Base-by-base conservation (phyloP, 176 grass and related monocot genomes). In the Echinochloa phyllopogon region DNA sequence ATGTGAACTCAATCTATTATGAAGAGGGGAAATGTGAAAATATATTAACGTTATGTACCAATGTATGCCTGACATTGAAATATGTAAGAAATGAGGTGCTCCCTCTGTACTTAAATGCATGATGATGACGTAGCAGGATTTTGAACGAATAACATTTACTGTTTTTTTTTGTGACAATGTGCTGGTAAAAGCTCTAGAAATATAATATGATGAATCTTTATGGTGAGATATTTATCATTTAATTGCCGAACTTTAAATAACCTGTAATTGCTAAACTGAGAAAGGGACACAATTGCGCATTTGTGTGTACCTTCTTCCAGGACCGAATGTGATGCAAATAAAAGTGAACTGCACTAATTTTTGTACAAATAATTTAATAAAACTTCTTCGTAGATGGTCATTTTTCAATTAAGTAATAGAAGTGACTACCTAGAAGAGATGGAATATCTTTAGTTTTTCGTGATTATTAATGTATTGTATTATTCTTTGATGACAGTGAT, bases 401-500 rank as follows among this genome's bases (percentile, higher is more conserved):
- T 63, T 37, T 36, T 86, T 72, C 17, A 61, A 50, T 51, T 15
- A 51, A 56, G 36, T 24, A n/a, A 40, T 10, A 50, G 20, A 33
- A 17, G 17, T 7, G 7, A 75, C 40, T 63, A 44, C 45, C 53
- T 57, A 58, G 56, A 79, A 39, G 58, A 80, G 2, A 17, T 25
- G 51, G 20, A 36, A 40, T 40, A 61, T 75, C 40, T 48, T 70
- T 1, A 57, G 29, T 18, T n/a, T 51, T 60, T 48, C 2, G 37
- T 50, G 11, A 53, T 87, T 72, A 81, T 43, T 78, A 2, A 52
- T 83, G 42, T 70, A 33, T 3, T 76, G 48, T 77, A 24, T 40
- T 68, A 6, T 74, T 64, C 63, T 77, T 5, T 76, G 42, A 14
- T 41, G 74, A 87, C 89, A 95, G 89, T 98, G 67, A 98, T 98